Percentiles rank a stretch among this genome's conserved stretches.
Evolutionary conservation across 2,329 filamentous ascomycete species (phyloP).

Genomic region (Diaporthe ilicicola): DNA sequence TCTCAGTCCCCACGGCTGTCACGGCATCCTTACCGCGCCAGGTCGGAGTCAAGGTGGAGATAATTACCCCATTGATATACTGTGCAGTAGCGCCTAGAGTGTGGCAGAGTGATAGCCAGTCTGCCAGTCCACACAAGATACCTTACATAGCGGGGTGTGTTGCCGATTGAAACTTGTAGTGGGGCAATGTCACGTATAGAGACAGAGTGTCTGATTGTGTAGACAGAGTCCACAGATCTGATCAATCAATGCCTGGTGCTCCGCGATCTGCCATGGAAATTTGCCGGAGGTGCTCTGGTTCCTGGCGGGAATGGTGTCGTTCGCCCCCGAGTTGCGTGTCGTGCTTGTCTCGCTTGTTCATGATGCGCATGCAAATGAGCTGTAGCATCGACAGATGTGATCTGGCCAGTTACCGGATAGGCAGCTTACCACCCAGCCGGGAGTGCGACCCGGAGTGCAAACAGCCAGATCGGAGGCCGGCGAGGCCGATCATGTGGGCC

Average conservation of each 20-base stretch:
- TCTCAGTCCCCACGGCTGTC: not conserved
- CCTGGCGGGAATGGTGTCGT: not conserved
- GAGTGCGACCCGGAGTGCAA: not conserved
- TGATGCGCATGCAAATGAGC: not conserved
- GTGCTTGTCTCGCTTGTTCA: not conserved
- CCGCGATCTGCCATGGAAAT: too few relatives aligned
- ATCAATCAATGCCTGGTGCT: not conserved
- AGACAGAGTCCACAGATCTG: not conserved
- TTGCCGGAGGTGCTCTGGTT: not conserved
- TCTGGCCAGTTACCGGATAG: not conserved
- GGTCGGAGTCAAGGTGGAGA: not conserved
- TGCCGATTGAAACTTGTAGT: slow-evolving; percentile 1
- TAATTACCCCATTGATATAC: slow-evolving; percentile 10
- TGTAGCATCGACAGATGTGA: not conserved
- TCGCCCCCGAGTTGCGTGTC: not conserved
- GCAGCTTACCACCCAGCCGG: not conserved
- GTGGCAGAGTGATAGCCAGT: not conserved
- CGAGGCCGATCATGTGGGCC: not conserved
- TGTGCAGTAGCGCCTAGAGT: not conserved
- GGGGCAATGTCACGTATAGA: not conserved
- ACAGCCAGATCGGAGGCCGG: slow-evolving; percentile 7
- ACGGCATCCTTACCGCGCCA: slow-evolving; percentile 6
- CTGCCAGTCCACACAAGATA: not conserved
- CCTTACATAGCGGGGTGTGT: not conserved
- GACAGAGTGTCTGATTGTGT: not conserved